Conservation (phyloP, 108 stramenopile genomes). For the Craspedostauros australis region DNA sequence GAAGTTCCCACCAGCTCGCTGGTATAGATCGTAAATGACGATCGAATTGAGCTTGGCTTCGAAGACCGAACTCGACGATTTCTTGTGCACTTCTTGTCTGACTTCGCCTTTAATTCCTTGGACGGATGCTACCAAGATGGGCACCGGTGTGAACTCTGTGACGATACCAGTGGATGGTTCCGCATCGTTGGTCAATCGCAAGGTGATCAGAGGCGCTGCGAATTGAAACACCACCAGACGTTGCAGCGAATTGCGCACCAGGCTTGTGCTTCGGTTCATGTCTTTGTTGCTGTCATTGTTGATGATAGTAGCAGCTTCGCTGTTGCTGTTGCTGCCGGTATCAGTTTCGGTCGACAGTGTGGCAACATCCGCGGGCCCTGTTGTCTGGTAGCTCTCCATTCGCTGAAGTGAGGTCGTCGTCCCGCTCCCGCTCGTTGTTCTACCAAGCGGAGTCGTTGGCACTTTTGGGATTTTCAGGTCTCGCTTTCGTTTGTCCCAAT, state of each 20-base stretch:
- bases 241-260: not conserved
- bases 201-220: slow-evolving; percentile 45
- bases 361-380: too few species aligned
- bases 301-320: too few species aligned
- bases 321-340: too few species aligned
- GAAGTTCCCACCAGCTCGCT: slow-evolving; percentile 40
- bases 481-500: slow-evolving; percentile 21
- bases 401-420: too few species aligned
- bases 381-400: too few species aligned
- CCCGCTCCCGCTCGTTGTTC: too few species aligned
- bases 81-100: slow-evolving; percentile 12
- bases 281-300: too few species aligned
- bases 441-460: too few species aligned
- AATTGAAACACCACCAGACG: slow-evolving; percentile 36
- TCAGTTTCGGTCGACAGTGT: too few species aligned
- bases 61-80: slow-evolving; percentile 18
- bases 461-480: too few species aligned
- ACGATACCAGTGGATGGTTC: slow-evolving; percentile 17
- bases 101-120: slow-evolving; percentile 44
- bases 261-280: not conserved
- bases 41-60: slow-evolving; percentile 46
- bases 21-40: slow-evolving; percentile 40
- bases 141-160: not conserved
- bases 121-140: too few species aligned
- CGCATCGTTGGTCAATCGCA: slow-evolving; percentile 45